These are phyloP conservation scores for Pseudogymnoascus sp. DNA, from an alignment of 2,329 filamentous ascomycete species.

Conservation along the genomic window DNA sequence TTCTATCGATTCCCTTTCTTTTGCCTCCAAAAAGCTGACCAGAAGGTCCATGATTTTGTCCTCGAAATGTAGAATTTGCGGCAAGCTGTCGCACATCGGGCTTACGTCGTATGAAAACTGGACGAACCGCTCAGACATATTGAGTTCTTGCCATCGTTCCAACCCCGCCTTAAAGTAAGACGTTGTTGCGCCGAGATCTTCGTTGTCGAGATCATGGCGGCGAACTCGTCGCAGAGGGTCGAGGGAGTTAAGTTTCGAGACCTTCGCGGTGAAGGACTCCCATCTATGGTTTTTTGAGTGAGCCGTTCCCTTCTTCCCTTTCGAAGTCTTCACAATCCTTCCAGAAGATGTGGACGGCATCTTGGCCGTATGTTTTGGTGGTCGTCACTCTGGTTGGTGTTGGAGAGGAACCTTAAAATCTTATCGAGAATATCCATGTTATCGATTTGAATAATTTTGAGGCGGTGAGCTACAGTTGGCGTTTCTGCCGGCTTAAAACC, in stretches of 20 bases:
- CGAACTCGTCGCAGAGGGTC: conserved; percentile 87
- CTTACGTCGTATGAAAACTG: conserved; percentile 66
- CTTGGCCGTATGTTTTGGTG: conserved; percentile 25
- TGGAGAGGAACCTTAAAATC: conserved; percentile 7
- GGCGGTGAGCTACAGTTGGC: neutral
- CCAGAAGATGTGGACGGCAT: conserved; percentile 58
- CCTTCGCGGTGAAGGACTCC: conserved; percentile 84
- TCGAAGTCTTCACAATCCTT: conserved; percentile 60
- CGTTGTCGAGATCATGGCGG: conserved; percentile 71
- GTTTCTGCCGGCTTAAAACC: conserved; percentile 6
- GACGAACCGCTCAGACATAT: conserved; percentile 74
- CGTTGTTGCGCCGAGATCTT: conserved; percentile 65
- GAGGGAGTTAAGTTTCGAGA: conserved; percentile 79
- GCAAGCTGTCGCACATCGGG: conserved; percentile 78
- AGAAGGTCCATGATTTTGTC: conserved; percentile 74
- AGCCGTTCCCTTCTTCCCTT: conserved; percentile 60
- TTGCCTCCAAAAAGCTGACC: conserved; percentile 64
- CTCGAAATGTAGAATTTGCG: conserved; percentile 87
- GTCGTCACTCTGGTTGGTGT: conserved; percentile 7
- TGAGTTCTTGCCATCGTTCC: conserved; percentile 85
- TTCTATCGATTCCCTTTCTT: conserved; percentile 74
- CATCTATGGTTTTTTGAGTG: conserved; percentile 81
- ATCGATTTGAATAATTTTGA: conserved; percentile 7
- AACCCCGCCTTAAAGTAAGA: conserved; percentile 81
- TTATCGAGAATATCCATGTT: conserved; percentile 9